Percentiles rank a stretch among this genome's conserved stretches.
Conservation (phyloP, 441 rosid genomes). For the Gossypium gossypioides region DNA sequence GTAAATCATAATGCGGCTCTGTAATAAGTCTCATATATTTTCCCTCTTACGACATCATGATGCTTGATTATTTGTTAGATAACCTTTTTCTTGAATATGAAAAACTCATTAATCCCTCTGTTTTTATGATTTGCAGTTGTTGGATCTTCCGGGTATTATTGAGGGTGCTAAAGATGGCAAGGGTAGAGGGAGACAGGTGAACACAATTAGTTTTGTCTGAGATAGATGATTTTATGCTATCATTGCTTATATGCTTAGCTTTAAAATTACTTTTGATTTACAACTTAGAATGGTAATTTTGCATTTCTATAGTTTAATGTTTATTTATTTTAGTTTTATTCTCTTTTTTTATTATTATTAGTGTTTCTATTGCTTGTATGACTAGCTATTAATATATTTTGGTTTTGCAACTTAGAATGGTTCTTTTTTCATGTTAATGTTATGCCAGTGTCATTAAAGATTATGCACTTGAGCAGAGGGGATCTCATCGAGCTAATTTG, state of each 20-base stretch:
- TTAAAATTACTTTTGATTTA: background rate
- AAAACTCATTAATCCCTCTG: background rate
- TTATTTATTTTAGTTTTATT: background rate
- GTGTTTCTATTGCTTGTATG: background rate
- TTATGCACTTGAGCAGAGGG: background rate
- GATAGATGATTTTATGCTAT: background rate
- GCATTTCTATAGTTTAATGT: background rate
- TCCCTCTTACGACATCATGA: background rate
- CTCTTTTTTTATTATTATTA: background rate
- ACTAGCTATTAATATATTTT: background rate
- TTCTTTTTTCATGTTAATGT: background rate
- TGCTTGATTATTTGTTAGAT: background rate
- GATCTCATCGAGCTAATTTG: background rate
- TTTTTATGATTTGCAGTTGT: slow-evolving; percentile 41
- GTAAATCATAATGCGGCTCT: background rate
- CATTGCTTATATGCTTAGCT: background rate
- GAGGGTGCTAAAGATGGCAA: slow-evolving; percentile 99
- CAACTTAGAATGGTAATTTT: background rate
- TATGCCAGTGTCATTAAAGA: background rate
- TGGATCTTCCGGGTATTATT: slow-evolving; percentile 96
- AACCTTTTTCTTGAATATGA: background rate
- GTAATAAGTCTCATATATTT: background rate
- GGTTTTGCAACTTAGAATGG: background rate
- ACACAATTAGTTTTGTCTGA: background rate
- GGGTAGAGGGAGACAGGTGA: slow-evolving; percentile 95